Evolutionary conservation across 805 yeast species (phyloP).

Genomic region (Candida anglica): DNA sequence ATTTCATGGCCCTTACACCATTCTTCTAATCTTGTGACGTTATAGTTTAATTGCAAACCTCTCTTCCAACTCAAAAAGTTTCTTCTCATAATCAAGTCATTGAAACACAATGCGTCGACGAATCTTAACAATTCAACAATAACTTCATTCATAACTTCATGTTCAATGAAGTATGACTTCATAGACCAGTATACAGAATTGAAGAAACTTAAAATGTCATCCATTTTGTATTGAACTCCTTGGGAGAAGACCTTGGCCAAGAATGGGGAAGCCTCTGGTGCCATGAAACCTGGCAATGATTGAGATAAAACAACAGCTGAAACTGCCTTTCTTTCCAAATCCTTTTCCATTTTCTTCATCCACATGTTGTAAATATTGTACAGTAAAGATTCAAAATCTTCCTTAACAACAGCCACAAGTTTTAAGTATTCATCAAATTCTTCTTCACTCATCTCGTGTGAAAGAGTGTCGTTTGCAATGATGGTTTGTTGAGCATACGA

Average conservation of each 20-base stretch:
- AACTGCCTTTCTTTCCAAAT: conserved; percentile 83
- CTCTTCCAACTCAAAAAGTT: conserved; percentile 96
- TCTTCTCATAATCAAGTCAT: conserved; percentile 91
- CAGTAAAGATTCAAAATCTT: conserved; percentile 88
- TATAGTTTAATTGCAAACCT: conserved; percentile 93
- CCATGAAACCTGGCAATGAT: conserved; percentile 92
- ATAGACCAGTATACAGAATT: conserved; percentile 90
- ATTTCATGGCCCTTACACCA: conserved; percentile 96
- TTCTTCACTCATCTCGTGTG: conserved; percentile 80
- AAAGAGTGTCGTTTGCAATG: conserved; percentile 72
- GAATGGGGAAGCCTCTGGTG: conserved; percentile 78
- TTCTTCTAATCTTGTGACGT: conserved; percentile 93
- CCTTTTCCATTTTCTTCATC: conserved; percentile 93
- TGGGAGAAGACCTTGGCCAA: conserved; percentile 77
- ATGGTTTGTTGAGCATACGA: conserved; percentile 92
- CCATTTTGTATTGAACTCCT: conserved; percentile 81
- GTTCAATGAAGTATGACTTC: conserved; percentile 85
- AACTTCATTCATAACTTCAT: conserved; percentile 78
- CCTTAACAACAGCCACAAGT: conserved; percentile 85
- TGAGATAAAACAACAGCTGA: conserved; percentile 95
- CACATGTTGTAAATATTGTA: conserved; percentile 94
- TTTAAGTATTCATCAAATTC: conserved; percentile 89
- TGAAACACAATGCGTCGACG: conserved; percentile 91
- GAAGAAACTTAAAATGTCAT: conserved; percentile 84
- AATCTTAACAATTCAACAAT: conserved; percentile 77